A percentile compares a stretch with the other conserved stretches of the same genome.
Conservation (phyloP, 441 rosid genomes). For the Eruca vesicaria region DNA sequence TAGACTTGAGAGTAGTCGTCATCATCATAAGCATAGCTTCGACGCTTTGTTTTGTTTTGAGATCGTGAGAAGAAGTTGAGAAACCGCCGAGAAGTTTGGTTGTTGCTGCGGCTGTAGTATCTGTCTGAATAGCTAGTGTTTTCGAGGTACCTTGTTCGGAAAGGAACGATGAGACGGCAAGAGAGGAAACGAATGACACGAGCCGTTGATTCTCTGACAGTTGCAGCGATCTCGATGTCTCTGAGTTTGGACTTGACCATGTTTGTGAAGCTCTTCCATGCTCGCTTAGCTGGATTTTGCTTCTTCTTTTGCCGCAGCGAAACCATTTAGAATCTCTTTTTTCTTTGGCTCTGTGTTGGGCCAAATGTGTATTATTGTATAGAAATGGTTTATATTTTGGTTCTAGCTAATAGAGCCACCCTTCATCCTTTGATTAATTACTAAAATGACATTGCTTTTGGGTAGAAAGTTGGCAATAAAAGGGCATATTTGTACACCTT, state of each 20-base stretch:
- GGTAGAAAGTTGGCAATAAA: slow-evolving; percentile 22
- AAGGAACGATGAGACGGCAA: slow-evolving; percentile 38
- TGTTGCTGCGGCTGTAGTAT: neutral
- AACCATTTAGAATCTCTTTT: slow-evolving; percentile 34
- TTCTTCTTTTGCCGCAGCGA: slow-evolving; percentile 47
- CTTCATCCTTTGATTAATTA: neutral
- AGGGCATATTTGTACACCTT: slow-evolving; percentile 14
- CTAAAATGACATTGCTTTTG: slow-evolving; percentile 20
- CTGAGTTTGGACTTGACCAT: slow-evolving; percentile 48
- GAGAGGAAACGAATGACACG: slow-evolving; percentile 47
- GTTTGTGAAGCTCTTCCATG: slow-evolving; percentile 48
- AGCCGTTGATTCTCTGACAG: slow-evolving; percentile 40
- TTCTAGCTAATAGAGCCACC: neutral
- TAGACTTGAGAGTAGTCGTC: slow-evolving; percentile 19
- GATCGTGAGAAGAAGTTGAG: slow-evolving; percentile 12
- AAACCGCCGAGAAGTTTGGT: slow-evolving; percentile 1
- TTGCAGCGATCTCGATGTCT: slow-evolving; percentile 37
- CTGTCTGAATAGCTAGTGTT: slow-evolving; percentile 16
- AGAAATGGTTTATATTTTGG: slow-evolving; percentile 24
- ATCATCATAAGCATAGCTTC: neutral
- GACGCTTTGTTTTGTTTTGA: slow-evolving; percentile 1
- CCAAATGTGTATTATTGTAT: slow-evolving; percentile 29
- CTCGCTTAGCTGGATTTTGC: slow-evolving; percentile 56
- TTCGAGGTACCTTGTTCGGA: slow-evolving; percentile 45
- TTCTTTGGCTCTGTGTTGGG: neutral